Percentiles rank a stretch among this genome's conserved stretches.
These are phyloP conservation scores for Globisporangium barbulae DNA, from an alignment of 352 stramenopile genomes.

Conservation along the genomic window DNA sequence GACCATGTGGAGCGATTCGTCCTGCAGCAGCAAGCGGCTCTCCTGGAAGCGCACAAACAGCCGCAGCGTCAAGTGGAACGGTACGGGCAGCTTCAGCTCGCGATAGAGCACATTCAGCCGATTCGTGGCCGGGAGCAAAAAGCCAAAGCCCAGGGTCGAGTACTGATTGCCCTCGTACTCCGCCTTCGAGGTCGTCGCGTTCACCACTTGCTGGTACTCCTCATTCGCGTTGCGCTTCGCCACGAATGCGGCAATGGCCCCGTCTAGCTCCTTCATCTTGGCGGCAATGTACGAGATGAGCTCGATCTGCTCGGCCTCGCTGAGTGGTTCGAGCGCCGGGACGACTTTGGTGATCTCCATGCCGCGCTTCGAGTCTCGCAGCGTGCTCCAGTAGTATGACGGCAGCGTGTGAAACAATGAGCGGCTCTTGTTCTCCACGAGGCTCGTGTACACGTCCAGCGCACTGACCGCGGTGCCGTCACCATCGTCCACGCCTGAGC, in stretches of 20 bases:
- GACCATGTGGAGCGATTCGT: slow-evolving; percentile 48
- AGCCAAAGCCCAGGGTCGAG: slow-evolving; percentile 55
- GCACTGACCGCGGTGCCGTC: slow-evolving; percentile 9
- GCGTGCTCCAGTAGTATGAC: slow-evolving; percentile 44
- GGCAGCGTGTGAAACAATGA: slow-evolving; percentile 29
- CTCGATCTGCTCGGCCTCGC: slow-evolving; percentile 30
- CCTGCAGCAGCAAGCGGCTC: slow-evolving; percentile 42
- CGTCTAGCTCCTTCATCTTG: slow-evolving; percentile 27
- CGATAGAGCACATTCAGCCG: slow-evolving; percentile 47
- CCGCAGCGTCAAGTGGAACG: slow-evolving; percentile 52
- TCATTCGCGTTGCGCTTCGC: slow-evolving; percentile 26
- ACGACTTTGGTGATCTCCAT: slow-evolving; percentile 26
- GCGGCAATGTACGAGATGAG: slow-evolving; percentile 24
- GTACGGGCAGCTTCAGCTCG: slow-evolving; percentile 47
- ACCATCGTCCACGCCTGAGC: not conserved
- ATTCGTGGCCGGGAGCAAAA: slow-evolving; percentile 53
- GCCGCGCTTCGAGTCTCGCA: slow-evolving; percentile 23
- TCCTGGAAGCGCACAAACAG: slow-evolving; percentile 58
- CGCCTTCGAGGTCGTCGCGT: slow-evolving; percentile 25
- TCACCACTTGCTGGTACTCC: slow-evolving; percentile 36
- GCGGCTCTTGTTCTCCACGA: slow-evolving; percentile 20
- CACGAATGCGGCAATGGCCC: slow-evolving; percentile 27
- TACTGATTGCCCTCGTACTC: slow-evolving; percentile 55
- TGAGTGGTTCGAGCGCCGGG: slow-evolving; percentile 27
- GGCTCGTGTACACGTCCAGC: slow-evolving; percentile 31